Base-by-base conservation (phyloP, 1,284 basidiomycete genomes). In the Fistulinella cinereoalba region DNA sequence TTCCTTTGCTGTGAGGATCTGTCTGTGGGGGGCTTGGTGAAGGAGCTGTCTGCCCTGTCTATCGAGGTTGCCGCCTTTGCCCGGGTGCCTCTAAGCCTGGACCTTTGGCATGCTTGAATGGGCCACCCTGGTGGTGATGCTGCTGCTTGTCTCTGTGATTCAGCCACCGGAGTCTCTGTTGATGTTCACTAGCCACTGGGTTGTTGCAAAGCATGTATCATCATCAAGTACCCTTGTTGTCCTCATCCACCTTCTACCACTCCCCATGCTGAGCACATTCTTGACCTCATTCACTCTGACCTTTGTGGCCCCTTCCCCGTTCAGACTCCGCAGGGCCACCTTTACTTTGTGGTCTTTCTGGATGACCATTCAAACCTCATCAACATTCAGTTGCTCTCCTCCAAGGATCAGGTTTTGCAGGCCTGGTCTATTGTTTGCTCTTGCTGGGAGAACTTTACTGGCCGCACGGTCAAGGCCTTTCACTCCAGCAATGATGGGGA, bases 81-180 rank as follows among this genome's bases (percentile, higher is more conserved):
- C 1, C n/a, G 21, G 22, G 16, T 24, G 3, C 29, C 43, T 7
- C 3, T 25, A 10, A 38, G 36, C 3, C 29, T 15, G 37, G 31
- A 45, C 12, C 16, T 39, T 6, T 46, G 38, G 38, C 44, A 40
- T 40, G 44, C 38, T 0, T 15, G 25, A 3, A 34, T 46, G 37
- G 32, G 38, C 5, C 44, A 45, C 29, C 22, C 38, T 16, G 44
- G 44, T 18, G 16, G 16, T 6, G 32, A 33, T 16, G 16, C 29
- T 33, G 6, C 11, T 16, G 11, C 4, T 6, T 11, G 16, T 13
- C 32, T 33, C 15, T 16, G 6, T 33, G 3, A 31, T 10, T 31
- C 11, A 4, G n/a, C 32, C 16, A 4, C 16, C 4, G 13, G 29
- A 15, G 29, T 31, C 32, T 33, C 32, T 16, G 6, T 33, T 11